These are phyloP conservation scores for Pseudopithomyces maydicus DNA, from an alignment of 2,329 filamentous ascomycete genomes.

Conservation along the genomic window DNA sequence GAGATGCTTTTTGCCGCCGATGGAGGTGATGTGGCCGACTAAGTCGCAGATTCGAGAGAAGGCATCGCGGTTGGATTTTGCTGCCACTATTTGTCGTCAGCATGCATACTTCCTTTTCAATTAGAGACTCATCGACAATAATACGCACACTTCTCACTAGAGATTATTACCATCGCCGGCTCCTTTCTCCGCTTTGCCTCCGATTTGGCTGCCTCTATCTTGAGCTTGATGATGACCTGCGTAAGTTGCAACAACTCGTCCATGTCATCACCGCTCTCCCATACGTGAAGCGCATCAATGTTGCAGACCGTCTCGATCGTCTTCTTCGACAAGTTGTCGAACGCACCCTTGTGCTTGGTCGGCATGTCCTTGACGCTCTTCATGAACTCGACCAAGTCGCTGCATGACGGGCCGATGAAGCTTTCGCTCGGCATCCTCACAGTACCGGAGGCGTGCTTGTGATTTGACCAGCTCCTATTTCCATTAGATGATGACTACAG, in stretches of 20 bases:
- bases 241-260: slow-evolving; percentile 38
- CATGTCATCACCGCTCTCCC: slow-evolving; percentile 38
- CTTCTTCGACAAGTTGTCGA: slow-evolving; percentile 24
- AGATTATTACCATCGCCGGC: slow-evolving; percentile 36
- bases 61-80: slow-evolving; percentile 19
- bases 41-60: slow-evolving; percentile 34
- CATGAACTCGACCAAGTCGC: slow-evolving; percentile 27
- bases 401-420: slow-evolving; percentile 35
- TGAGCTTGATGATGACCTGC: slow-evolving; percentile 34
- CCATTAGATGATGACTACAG: background rate
- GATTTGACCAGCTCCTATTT: slow-evolving; percentile 1
- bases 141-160: background rate
- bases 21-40: slow-evolving; percentile 29
- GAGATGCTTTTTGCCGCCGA: slow-evolving; percentile 29
- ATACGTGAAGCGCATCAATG: slow-evolving; percentile 33
- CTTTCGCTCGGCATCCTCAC: slow-evolving; percentile 11
- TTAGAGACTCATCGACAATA: no score
- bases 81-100: slow-evolving; percentile 15
- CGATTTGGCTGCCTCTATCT: background rate
- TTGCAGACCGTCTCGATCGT: slow-evolving; percentile 29
- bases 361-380: slow-evolving; percentile 32
- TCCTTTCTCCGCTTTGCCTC: slow-evolving; percentile 12
- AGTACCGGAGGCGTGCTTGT: slow-evolving; percentile 10
- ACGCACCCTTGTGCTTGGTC: slow-evolving; percentile 25
- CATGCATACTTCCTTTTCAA: no score